Evolutionary conservation across 2,329 filamentous ascomycete species (phyloP).

Genomic region (Fonsecaea multimorphosa): DNA sequence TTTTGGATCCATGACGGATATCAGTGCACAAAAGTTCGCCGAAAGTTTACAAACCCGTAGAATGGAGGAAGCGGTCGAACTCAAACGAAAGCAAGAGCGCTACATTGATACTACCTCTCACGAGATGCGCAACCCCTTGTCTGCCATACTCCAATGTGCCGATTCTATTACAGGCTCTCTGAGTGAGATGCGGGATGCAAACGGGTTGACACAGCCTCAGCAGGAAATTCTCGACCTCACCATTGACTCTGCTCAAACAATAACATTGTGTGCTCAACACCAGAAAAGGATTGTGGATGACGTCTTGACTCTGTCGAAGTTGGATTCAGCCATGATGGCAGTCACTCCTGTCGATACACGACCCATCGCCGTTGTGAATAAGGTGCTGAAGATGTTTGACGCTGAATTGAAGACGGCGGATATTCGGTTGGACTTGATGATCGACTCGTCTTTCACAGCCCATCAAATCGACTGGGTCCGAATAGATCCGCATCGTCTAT

Average conservation of each 20-base stretch:
- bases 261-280: slow-evolving; percentile 77
- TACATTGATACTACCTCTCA: slow-evolving; percentile 76
- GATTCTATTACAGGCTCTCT: slow-evolving; percentile 58
- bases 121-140: slow-evolving; percentile 64
- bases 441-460: slow-evolving; percentile 66
- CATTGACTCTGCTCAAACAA: slow-evolving; percentile 77
- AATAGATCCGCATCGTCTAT: slow-evolving; percentile 74
- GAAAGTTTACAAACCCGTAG: slow-evolving; percentile 79
- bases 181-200: slow-evolving; percentile 55
- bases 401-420: slow-evolving; percentile 72
- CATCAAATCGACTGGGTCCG: slow-evolving; percentile 68
- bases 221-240: slow-evolving; percentile 56
- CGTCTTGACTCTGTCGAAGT: slow-evolving; percentile 74
- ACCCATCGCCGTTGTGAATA: slow-evolving; percentile 69
- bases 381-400: slow-evolving; percentile 78
- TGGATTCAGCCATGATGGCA: slow-evolving; percentile 75
- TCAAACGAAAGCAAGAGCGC: slow-evolving; percentile 79
- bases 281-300: slow-evolving; percentile 82
- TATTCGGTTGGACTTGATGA: slow-evolving; percentile 69
- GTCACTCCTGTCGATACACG: slow-evolving; percentile 74
- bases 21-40: slow-evolving; percentile 83
- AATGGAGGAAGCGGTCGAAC: slow-evolving; percentile 79
- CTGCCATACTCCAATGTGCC: slow-evolving; percentile 64
- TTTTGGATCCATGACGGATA: slow-evolving; percentile 73
- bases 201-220: slow-evolving; percentile 32